These are phyloP conservation scores for Incumbomyces delicatus DNA, from an alignment of 2,329 filamentous ascomycete species.

Conservation along the genomic window DNA sequence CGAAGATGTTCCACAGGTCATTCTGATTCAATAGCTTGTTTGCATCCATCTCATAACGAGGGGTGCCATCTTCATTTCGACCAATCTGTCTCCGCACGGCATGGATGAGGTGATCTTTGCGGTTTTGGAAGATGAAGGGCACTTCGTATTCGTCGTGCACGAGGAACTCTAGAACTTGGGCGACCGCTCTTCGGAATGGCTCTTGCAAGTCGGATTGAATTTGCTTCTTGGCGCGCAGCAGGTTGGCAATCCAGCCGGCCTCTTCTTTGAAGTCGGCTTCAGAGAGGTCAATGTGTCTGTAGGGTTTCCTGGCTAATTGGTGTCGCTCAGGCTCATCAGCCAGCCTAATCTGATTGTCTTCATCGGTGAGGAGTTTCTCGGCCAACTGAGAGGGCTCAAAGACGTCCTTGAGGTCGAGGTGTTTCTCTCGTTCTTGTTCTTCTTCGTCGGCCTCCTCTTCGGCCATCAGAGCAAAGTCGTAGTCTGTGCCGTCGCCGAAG, in stretches of 20 bases:
- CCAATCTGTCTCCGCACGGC: conserved; percentile 59
- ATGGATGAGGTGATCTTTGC: conserved; percentile 94
- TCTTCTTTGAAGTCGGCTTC: conserved; percentile 86
- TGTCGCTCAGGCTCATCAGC: conserved; percentile 89
- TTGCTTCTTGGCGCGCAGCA: conserved; percentile 81
- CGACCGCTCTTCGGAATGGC: conserved; percentile 78
- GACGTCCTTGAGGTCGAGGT: conserved; percentile 89
- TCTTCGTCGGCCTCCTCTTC: conserved; percentile 77
- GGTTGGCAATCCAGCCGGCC: conserved; percentile 78
- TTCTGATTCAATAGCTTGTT: conserved; percentile 87
- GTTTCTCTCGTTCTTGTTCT: conserved; percentile 66
- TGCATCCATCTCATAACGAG: conserved; percentile 61
- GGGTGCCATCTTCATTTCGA: conserved; percentile 57
- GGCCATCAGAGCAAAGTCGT: conserved; percentile 83
- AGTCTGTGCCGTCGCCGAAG: conserved; percentile 92
- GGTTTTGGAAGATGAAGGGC: conserved; percentile 95
- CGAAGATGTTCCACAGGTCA: conserved; percentile 89
- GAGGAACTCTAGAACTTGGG: conserved; percentile 90
- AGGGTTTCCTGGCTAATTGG: conserved; percentile 81
- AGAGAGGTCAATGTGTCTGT: conserved; percentile 69
- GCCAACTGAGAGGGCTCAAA: conserved; percentile 93
- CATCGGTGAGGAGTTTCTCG: conserved; percentile 90
- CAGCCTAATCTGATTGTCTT: conserved; percentile 82
- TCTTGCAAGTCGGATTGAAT: conserved; percentile 61
- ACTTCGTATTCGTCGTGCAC: conserved; percentile 91